Evolutionary conservation across 2,329 filamentous ascomycete genomes (phyloP).

Genomic region (Helotiales sp.): DNA sequence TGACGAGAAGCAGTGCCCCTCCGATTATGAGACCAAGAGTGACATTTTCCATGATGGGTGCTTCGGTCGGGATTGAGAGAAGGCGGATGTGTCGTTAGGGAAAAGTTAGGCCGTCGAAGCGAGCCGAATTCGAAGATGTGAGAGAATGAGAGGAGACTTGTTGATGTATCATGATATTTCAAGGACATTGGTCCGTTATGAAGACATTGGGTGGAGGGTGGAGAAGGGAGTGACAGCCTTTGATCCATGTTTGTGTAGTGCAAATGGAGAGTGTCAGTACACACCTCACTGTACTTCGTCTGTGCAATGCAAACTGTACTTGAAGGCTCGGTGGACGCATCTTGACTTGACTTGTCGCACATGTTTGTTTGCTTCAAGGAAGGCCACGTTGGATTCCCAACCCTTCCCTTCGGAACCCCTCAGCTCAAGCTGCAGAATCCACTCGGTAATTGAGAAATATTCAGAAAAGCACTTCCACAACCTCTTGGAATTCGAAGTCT

Average conservation of each 20-base stretch:
- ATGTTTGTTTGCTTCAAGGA: neutral
- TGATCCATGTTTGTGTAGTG: neutral
- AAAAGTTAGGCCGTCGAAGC: neutral
- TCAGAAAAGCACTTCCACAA: no score
- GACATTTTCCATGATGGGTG: constrained; percentile 1
- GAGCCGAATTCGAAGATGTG: neutral
- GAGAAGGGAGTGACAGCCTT: neutral
- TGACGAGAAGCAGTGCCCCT: neutral
- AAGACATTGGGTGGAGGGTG: no score
- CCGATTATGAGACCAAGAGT: neutral
- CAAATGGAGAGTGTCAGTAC: neutral
- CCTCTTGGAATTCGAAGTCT: no score
- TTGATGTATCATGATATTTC: neutral
- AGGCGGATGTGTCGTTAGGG: neutral
- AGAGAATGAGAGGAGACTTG: neutral
- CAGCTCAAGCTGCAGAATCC: neutral
- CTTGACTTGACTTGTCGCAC: neutral
- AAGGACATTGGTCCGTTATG: neutral
- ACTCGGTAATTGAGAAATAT: neutral
- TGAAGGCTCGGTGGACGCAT: neutral
- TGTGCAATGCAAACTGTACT: neutral
- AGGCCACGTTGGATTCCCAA: neutral
- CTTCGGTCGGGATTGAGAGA: neutral
- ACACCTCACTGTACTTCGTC: neutral
- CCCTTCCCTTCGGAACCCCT: neutral